Evolutionary conservation across 2,329 filamentous ascomycete genomes (phyloP).

Genomic region (Calonectria pauciramosa): DNA sequence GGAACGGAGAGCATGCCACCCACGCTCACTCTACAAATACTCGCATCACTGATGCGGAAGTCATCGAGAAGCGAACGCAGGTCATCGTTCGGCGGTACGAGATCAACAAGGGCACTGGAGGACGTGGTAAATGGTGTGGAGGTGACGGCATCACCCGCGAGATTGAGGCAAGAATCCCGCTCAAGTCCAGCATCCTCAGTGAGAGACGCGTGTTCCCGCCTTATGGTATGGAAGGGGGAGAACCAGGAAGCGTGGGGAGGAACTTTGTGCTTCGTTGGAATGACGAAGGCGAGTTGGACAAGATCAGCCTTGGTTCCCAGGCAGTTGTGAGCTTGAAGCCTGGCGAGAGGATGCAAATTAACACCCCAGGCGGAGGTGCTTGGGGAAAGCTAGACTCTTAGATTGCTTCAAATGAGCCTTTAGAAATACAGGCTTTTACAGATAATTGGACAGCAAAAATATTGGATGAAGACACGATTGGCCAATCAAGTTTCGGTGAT

Average conservation of each 20-base stretch:
- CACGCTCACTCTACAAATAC: constrained; percentile 52
- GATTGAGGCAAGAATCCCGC: constrained; percentile 50
- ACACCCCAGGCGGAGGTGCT: constrained; percentile 53
- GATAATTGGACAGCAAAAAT: not conserved
- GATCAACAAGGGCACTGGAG: constrained; percentile 48
- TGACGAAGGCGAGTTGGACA: constrained; percentile 42
- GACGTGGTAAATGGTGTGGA: constrained; percentile 47
- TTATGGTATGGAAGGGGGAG: constrained; percentile 52
- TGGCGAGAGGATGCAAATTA: constrained; percentile 53
- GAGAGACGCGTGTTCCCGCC: constrained; percentile 52
- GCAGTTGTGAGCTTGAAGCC: constrained; percentile 47
- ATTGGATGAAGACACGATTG: not conserved
- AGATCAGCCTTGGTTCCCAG: constrained; percentile 50
- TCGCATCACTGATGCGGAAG: constrained; percentile 49
- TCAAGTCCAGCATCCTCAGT: constrained; percentile 53
- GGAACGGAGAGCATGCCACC: constrained; percentile 47
- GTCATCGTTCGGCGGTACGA: constrained; percentile 50
- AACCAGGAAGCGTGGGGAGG: constrained; percentile 43
- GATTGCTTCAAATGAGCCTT: not conserved
- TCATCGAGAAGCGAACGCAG: constrained; percentile 53
- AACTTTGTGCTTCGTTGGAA: constrained; percentile 43
- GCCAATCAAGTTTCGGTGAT: not conserved
- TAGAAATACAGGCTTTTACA: not conserved
- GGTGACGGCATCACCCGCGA: constrained; percentile 53
- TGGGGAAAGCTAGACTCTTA: constrained; percentile 27